phyloP scores from a whole-genome alignment of 75 land plant genomes.

The Picea glauca region DNA sequence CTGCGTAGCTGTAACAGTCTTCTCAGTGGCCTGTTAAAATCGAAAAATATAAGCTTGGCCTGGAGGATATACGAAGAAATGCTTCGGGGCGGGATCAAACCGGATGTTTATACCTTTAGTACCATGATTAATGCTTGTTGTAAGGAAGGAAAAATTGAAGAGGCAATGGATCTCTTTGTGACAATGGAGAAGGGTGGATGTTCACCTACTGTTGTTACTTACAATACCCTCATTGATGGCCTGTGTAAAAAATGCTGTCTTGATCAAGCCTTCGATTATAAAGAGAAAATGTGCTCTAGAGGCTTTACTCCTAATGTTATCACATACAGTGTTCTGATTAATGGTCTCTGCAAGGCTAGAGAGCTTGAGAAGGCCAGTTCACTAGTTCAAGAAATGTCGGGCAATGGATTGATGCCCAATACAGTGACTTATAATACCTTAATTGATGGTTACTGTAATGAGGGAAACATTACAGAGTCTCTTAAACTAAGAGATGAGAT shows the following conservation, averaged over 20 bases:
- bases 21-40: not conserved
- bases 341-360: slow-evolving; percentile 19
- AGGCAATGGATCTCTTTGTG: slow-evolving; percentile 32
- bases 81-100: slow-evolving; percentile 25
- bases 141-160: slow-evolving; percentile 31
- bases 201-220: slow-evolving; percentile 41
- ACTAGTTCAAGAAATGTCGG: slow-evolving; percentile 6
- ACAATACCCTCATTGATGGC: slow-evolving; percentile 45
- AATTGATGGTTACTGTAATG: slow-evolving; percentile 8
- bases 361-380: slow-evolving; percentile 8
- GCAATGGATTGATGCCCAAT: slow-evolving; percentile 10
- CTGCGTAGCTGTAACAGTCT: not conserved
- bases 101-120: slow-evolving; percentile 42
- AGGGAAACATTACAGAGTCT: not conserved
- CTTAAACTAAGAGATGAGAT: not conserved
- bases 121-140: slow-evolving; percentile 38
- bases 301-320: slow-evolving; percentile 36
- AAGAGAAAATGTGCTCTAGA: slow-evolving; percentile 30
- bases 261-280: slow-evolving; percentile 20
- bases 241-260: slow-evolving; percentile 19
- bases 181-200: slow-evolving; percentile 41
- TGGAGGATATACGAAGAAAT: slow-evolving; percentile 28
- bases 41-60: slow-evolving; percentile 15
- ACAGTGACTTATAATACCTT: slow-evolving; percentile 10
- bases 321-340: slow-evolving; percentile 35